Percentiles rank a stretch among this genome's conserved stretches.
Evolutionary conservation across 164 flowering plant genomes (phyloP).

Genomic region (Tetrastigma voinierianum): DNA sequence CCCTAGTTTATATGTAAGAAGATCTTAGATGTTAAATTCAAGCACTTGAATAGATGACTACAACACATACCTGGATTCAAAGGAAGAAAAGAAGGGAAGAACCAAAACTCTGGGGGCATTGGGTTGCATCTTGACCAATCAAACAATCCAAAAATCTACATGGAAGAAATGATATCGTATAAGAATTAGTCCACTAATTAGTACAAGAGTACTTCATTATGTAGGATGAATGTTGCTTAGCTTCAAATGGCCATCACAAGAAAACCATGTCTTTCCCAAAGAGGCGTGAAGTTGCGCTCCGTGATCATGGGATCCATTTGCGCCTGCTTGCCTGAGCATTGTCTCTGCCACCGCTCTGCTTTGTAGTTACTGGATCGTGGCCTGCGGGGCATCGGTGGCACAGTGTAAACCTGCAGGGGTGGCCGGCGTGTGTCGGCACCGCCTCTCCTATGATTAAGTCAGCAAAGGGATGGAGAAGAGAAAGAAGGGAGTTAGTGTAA

Average conservation of each 20-base stretch:
- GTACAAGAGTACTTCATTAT: background rate
- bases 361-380: too few relatives aligned
- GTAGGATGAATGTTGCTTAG: background rate
- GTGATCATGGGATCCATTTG: slow-evolving; percentile 50
- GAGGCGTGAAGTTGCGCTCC: slow-evolving; percentile 47
- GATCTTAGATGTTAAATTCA: too few relatives aligned
- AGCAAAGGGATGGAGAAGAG: too few relatives aligned
- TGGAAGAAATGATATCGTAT: background rate
- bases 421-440: too few relatives aligned
- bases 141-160: slow-evolving; percentile 39
- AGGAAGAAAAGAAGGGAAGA: slow-evolving; percentile 35
- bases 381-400: too few relatives aligned
- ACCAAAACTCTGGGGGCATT: slow-evolving; percentile 57
- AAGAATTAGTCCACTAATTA: background rate
- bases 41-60: too few relatives aligned
- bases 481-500: too few relatives aligned
- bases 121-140: slow-evolving; percentile 50
- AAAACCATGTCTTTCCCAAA: slow-evolving; percentile 65
- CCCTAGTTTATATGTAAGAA: too few relatives aligned
- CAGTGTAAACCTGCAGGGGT: too few relatives aligned
- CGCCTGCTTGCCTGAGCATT: slow-evolving; percentile 36
- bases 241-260: slow-evolving; percentile 23
- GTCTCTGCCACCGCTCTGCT: slow-evolving; percentile 32
- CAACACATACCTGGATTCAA: slow-evolving; percentile 30
- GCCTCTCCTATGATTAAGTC: too few relatives aligned